Conservation (phyloP, 2,329 filamentous ascomycete species). For the Graphiopsis chlorocephala region DNA sequence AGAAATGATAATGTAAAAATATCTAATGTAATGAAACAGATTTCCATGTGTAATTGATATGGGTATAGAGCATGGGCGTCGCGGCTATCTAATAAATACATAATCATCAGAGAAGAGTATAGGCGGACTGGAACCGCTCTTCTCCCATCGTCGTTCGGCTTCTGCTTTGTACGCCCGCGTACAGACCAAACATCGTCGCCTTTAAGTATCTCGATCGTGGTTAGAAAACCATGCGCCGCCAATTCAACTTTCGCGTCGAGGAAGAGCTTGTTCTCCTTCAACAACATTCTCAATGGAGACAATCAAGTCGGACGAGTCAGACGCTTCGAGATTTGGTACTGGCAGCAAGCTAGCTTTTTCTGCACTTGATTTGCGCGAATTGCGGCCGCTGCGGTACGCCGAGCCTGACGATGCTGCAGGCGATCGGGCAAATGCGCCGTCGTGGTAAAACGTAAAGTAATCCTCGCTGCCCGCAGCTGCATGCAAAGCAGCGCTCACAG, state of each 20-base stretch:
- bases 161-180: not conserved
- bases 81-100: not conserved
- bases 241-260: not conserved
- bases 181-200: not conserved
- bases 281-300: not conserved
- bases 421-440: not conserved
- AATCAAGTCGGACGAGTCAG: not conserved
- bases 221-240: not conserved
- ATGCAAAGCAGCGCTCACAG: not conserved
- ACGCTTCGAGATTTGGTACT: not conserved
- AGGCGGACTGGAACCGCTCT: not conserved
- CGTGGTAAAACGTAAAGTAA: not conserved
- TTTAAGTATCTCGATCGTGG: not conserved
- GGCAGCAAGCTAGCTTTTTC: not conserved
- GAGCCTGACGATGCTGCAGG: not conserved
- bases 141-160: not conserved
- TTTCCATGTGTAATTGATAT: not conserved
- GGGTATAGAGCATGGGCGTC: not conserved
- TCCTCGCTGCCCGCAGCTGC: not conserved
- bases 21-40: not conserved
- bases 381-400: not conserved
- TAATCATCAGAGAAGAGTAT: not conserved
- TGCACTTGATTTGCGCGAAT: not conserved
- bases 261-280: not conserved
- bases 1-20: slow-evolving; percentile 13